Evolutionary conservation across 2,329 filamentous ascomycete genomes (phyloP), one percentile per base, ranked within the genome.

Genomic region (Ophiocordyceps unilateralis): DNA sequence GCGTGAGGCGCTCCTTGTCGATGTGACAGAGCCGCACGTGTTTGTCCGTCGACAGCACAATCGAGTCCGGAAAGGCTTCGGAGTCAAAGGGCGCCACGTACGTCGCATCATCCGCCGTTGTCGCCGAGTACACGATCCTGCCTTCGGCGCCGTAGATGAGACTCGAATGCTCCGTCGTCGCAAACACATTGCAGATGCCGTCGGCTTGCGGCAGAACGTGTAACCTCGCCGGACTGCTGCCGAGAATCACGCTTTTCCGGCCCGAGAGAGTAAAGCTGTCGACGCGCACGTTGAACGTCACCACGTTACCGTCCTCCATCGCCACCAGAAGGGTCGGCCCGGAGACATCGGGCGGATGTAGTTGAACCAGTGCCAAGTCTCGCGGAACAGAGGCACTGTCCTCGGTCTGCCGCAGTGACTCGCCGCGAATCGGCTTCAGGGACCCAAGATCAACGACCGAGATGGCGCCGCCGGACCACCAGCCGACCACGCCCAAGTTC

Each of bases 161-260:
- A 48, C 85, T 95, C 0, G 91, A 84, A 55, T 95, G 86, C 53
- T 98, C 91, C 45, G 87, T 94, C 0, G 86, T 93, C 1, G 87
- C 86, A 57, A 98, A 93, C 1, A 98, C 79, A 51, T 83, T 93
- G 56, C 72, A 83, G 1, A 85, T 64, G 0, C 73, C 75, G 40
- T 79, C 66, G 1, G 68, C 67, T 41, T 80, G 74, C 0, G 87
- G 84, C 2, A 98, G 64, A 20, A 83, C 69, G 45, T 89, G 82
- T 52, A 98, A 79, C 14, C 76, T 77, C 2, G 89, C 83, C 50
- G 93, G 83, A 46, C 87, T 81, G 14, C 83, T 89, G 21, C 91
- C 89, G 12, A 98, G 67, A 1, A 89, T 77, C 21, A 93, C 80
- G 51, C 78, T 87, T 57, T 88, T 94, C 48, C 81, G 78, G 1